Percentiles rank a stretch among this genome's conserved stretches.
Evolutionary conservation across 768 basidiomycete species (phyloP).

Genomic region (Mycena albidolilacea): DNA sequence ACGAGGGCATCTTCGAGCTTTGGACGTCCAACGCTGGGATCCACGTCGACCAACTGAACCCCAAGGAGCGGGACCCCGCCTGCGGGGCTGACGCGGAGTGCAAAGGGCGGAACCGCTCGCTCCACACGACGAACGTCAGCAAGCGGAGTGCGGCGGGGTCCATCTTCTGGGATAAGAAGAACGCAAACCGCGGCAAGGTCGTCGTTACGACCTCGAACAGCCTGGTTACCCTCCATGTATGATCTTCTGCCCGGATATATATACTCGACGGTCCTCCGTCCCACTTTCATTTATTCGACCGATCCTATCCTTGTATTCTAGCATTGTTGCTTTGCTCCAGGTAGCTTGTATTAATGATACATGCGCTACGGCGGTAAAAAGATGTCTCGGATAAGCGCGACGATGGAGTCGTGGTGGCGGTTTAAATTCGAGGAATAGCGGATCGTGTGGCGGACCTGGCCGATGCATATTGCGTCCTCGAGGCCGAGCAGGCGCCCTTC

Average conservation of each 20-base stretch:
- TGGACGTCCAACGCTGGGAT: constrained; percentile 43
- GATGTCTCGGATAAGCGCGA: constrained; percentile 32
- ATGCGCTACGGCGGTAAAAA: constrained; percentile 26
- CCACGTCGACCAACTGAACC: constrained; percentile 37
- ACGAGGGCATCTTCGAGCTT: constrained; percentile 59
- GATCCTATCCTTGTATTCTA: constrained; percentile 7
- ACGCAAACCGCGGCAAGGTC: constrained; percentile 24
- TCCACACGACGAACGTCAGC: constrained; percentile 24
- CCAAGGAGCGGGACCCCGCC: constrained; percentile 50
- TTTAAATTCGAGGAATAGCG: constrained; percentile 40
- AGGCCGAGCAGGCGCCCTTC: constrained; percentile 38
- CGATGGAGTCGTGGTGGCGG: constrained; percentile 36
- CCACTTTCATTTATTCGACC: constrained; percentile 30
- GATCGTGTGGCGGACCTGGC: constrained; percentile 39
- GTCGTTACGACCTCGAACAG: constrained; percentile 31
- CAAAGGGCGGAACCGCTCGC: constrained; percentile 49
- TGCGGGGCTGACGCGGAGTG: background rate
- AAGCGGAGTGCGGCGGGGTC: constrained; percentile 6
- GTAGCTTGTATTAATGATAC: background rate
- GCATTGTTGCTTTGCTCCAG: background rate
- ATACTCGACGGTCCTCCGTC: background rate
- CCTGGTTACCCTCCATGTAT: constrained; percentile 1
- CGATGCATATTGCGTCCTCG: constrained; percentile 35
- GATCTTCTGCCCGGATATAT: background rate
- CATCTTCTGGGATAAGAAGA: constrained; percentile 37